A percentile compares a stretch with the other conserved stretches of the same genome.
These are phyloP conservation scores for Penicillium paradoxum DNA, from an alignment of 495 filamentous ascomycete species.

Conservation along the genomic window DNA sequence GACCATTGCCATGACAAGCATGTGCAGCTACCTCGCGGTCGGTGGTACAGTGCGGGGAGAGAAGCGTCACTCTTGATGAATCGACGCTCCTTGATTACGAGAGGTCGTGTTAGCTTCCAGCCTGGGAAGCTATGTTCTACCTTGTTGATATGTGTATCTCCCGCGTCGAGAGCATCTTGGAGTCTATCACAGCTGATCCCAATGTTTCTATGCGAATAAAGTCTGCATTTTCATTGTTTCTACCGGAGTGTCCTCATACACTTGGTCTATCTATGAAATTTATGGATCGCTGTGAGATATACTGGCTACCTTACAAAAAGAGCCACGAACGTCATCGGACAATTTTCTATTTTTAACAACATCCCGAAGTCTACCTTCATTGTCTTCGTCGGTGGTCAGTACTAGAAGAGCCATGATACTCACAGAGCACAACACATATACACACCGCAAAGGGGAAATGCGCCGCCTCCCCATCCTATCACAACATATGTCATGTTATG, in stretches of 20 bases:
- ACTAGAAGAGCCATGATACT: neutral
- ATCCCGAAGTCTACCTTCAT: neutral
- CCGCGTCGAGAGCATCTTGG: too few species aligned
- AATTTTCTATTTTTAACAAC: neutral
- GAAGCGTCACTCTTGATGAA: neutral
- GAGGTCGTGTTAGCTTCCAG: neutral
- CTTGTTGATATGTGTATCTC: neutral
- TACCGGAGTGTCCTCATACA: too few species aligned
- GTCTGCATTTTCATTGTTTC: too few species aligned
- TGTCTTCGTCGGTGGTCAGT: neutral
- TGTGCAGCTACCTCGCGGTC: neutral
- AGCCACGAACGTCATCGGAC: neutral
- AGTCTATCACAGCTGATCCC: neutral
- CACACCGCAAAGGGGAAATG: neutral
- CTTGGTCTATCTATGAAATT: too few species aligned
- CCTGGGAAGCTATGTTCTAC: too few species aligned
- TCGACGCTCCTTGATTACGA: neutral
- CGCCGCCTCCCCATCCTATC: neutral
- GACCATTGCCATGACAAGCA: neutral
- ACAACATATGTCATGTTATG: neutral
- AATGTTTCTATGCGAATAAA: too few species aligned
- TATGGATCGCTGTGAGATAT: too few species aligned
- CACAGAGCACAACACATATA: neutral
- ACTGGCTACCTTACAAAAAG: neutral
- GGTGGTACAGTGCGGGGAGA: constrained; percentile 1